phyloP scores from a whole-genome alignment of 345 rosid species.

The Euphorbia tirucalli region DNA sequence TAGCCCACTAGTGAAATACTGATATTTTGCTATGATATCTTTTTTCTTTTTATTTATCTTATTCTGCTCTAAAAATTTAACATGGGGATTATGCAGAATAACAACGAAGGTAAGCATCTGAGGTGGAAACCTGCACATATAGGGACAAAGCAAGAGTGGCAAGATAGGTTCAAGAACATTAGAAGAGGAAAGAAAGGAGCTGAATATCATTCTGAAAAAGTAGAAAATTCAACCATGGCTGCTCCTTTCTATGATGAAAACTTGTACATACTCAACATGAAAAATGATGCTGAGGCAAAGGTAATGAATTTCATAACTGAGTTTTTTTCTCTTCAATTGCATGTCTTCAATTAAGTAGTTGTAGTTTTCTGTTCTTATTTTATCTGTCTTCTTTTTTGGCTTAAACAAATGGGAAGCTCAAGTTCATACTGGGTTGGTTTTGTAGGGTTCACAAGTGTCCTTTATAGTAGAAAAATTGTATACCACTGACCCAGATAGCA shows the following conservation, averaged over 20 bases:
- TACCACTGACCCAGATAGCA: conserved; percentile 49
- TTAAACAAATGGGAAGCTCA: not conserved
- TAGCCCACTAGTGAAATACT: not conserved
- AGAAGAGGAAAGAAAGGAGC: conserved; percentile 61
- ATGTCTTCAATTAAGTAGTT: not conserved
- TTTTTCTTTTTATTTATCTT: not conserved
- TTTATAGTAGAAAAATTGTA: conserved; percentile 52
- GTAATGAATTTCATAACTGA: conserved; percentile 30
- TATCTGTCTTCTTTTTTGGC: not conserved
- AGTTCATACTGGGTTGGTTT: not conserved
- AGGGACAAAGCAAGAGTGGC: conserved; percentile 81
- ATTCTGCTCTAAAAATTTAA: not conserved
- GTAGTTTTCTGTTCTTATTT: not conserved
- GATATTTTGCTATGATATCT: not conserved
- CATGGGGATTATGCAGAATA: conserved; percentile 38
- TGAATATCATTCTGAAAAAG: conserved; percentile 50
- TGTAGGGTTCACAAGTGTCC: conserved; percentile 56
- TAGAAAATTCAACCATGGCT: conserved; percentile 62
- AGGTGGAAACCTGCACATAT: conserved; percentile 60
- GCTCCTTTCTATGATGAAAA: conserved; percentile 68
- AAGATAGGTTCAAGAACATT: conserved; percentile 67
- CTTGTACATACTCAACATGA: conserved; percentile 51
- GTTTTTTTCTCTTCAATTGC: no score
- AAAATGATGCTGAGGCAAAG: conserved; percentile 78
- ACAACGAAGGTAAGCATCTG: conserved; percentile 50